Conservation (phyloP, 768 basidiomycete species). For the Suillus paluster region DNA sequence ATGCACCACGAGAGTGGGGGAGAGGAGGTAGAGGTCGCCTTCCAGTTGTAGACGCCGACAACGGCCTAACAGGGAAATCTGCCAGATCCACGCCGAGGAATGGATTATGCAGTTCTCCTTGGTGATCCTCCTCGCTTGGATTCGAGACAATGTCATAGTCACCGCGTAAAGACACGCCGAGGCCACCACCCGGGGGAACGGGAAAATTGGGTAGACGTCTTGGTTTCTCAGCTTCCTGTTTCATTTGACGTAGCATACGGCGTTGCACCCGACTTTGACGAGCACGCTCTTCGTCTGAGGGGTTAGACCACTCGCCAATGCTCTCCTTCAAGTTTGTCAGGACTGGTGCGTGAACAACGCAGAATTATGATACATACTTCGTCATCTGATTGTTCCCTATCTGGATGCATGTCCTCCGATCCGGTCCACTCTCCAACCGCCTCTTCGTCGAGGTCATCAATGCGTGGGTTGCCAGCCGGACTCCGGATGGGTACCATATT, state of each 20-base stretch:
- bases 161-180: slow-evolving; percentile 44
- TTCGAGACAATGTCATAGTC: slow-evolving; percentile 83
- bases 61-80: slow-evolving; percentile 51
- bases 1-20: slow-evolving; percentile 68
- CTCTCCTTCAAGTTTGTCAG: slow-evolving; percentile 51
- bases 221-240: slow-evolving; percentile 60
- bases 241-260: slow-evolving; percentile 54
- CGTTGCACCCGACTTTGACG: slow-evolving; percentile 68
- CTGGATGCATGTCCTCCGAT: slow-evolving; percentile 68
- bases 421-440: slow-evolving; percentile 80
- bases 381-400: slow-evolving; percentile 59
- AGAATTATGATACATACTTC: slow-evolving; percentile 51
- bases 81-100: slow-evolving; percentile 49
- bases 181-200: slow-evolving; percentile 63
- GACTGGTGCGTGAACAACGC: slow-evolving; percentile 8
- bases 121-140: slow-evolving; percentile 76
- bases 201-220: slow-evolving; percentile 82
- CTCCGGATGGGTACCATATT: slow-evolving; percentile 37
- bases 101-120: slow-evolving; percentile 38
- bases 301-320: slow-evolving; percentile 89
- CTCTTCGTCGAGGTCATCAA: slow-evolving; percentile 42
- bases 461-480: slow-evolving; percentile 34
- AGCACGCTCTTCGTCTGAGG: slow-evolving; percentile 87
- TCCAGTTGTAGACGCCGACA: slow-evolving; percentile 46
- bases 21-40: slow-evolving; percentile 60